Evolutionary conservation across 306 rosid species (phyloP).

Genomic region (Prunus armeniaca): DNA sequence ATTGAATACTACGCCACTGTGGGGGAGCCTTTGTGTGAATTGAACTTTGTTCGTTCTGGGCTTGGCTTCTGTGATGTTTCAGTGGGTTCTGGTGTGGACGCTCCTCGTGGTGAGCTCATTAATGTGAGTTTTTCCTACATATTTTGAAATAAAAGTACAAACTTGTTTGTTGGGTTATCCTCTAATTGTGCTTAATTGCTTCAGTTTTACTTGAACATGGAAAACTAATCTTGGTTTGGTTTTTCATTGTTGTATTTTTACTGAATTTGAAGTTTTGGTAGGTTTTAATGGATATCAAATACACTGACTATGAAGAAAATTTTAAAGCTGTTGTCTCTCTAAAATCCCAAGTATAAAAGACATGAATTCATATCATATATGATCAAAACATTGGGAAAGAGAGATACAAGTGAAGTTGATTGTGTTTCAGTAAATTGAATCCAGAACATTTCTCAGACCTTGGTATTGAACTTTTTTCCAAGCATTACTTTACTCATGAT

Average conservation of each 20-base stretch:
- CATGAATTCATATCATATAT: neutral
- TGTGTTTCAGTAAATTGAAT: neutral
- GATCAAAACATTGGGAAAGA: neutral
- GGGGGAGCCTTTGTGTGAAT: constrained; percentile 73
- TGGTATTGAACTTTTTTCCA: neutral
- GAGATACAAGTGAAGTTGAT: neutral
- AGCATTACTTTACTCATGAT: neutral
- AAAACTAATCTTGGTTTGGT: neutral
- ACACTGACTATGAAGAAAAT: neutral
- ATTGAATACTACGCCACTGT: constrained; percentile 90
- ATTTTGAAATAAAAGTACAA: neutral
- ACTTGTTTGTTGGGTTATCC: neutral
- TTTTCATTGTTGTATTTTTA: neutral
- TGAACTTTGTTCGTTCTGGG: constrained; percentile 64
- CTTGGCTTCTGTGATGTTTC: constrained; percentile 80
- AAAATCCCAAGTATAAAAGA: too few relatives aligned
- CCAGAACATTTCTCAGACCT: neutral
- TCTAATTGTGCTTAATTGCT: neutral
- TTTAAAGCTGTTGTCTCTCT: too few relatives aligned
- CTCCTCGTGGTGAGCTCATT: constrained; percentile 81
- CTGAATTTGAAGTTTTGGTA: neutral
- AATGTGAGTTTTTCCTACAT: constrained; percentile 44
- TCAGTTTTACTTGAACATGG: neutral
- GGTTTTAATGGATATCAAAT: neutral
- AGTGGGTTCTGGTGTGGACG: constrained; percentile 62